phyloP scores from a whole-genome alignment of 805 yeast genomes.

The Yamadazyma akitaensis region DNA sequence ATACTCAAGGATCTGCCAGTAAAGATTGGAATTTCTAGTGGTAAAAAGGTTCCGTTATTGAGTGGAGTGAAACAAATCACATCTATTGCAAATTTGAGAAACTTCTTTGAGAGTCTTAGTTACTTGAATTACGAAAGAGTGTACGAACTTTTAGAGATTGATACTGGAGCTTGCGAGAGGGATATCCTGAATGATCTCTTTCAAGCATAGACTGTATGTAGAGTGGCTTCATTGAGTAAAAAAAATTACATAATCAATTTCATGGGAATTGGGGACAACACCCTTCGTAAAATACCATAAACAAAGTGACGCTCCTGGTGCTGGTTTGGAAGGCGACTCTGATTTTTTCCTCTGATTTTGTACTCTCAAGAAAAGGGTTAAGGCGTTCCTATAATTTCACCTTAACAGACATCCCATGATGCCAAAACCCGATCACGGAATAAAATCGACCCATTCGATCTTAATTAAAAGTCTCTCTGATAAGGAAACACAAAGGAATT shows the following conservation, averaged over 20 bases:
- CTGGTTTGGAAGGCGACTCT: too few species aligned
- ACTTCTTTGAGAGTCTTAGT: slow-evolving; percentile 65
- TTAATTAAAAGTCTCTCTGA: too few species aligned
- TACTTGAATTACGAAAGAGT: slow-evolving; percentile 62
- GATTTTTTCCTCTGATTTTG: too few species aligned
- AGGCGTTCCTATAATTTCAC: too few species aligned
- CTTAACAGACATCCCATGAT: too few species aligned
- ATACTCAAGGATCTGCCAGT: slow-evolving; percentile 35
- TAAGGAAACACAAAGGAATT: too few species aligned
- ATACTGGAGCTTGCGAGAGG: slow-evolving; percentile 42
- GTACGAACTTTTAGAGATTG: slow-evolving; percentile 44
- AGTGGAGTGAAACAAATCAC: slow-evolving; percentile 38
- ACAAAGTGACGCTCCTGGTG: too few species aligned
- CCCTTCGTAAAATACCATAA: too few species aligned
- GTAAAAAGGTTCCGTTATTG: slow-evolving; percentile 42
- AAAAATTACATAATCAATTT: background rate
- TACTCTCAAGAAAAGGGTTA: too few species aligned
- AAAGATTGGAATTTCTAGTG: slow-evolving; percentile 28
- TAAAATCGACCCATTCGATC: too few species aligned
- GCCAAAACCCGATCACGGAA: too few species aligned
- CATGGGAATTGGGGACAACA: too few species aligned
- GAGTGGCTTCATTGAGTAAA: background rate
- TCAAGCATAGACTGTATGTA: background rate
- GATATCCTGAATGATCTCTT: slow-evolving; percentile 60
- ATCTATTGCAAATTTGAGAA: slow-evolving; percentile 47